Percentiles rank a stretch among this genome's conserved stretches.
These are phyloP conservation scores for Thoreauomyces humboldtii DNA, from an alignment of 192 early-diverging fungal species.

Conservation along the genomic window DNA sequence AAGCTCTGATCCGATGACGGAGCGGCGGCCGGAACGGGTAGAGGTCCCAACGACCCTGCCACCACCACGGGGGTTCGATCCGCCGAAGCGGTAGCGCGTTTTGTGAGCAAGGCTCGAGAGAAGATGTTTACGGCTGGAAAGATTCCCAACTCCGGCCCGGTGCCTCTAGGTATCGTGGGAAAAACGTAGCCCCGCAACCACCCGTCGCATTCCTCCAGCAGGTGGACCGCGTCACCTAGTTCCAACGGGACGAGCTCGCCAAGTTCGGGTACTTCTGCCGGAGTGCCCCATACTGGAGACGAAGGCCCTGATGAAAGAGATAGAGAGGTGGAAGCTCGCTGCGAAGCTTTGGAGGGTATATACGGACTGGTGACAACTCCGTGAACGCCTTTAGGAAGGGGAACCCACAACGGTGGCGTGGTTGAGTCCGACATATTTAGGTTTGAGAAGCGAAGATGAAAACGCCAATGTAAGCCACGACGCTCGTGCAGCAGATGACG, in stretches of 20 bases:
- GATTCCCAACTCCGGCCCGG: conserved; percentile 40
- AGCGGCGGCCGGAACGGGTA: neutral
- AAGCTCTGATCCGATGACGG: neutral
- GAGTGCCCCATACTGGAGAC: neutral
- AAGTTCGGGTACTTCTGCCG: neutral
- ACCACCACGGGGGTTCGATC: neutral
- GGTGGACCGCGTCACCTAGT: conserved; percentile 56
- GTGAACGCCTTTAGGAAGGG: conserved; percentile 17
- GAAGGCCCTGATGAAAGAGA: neutral
- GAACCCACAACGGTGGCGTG: too few species aligned
- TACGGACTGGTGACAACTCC: conserved; percentile 14
- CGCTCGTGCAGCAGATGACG: too few species aligned
- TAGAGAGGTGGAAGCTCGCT: neutral
- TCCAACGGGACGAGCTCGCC: conserved; percentile 18
- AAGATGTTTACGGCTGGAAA: conserved; percentile 57
- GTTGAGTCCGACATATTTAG: too few species aligned
- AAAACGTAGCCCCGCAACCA: conserved; percentile 67
- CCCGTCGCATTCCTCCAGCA: conserved; percentile 54
- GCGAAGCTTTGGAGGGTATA: neutral
- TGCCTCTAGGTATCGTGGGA: conserved; percentile 36
- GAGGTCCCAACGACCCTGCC: neutral
- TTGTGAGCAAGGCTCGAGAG: conserved; percentile 25
- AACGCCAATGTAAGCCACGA: too few species aligned
- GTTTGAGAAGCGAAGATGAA: too few species aligned
- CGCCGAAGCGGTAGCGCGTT: neutral